Base-by-base conservation (phyloP, 371 early-diverging fungal genomes). In the Apophysomyces ossiformis region DNA sequence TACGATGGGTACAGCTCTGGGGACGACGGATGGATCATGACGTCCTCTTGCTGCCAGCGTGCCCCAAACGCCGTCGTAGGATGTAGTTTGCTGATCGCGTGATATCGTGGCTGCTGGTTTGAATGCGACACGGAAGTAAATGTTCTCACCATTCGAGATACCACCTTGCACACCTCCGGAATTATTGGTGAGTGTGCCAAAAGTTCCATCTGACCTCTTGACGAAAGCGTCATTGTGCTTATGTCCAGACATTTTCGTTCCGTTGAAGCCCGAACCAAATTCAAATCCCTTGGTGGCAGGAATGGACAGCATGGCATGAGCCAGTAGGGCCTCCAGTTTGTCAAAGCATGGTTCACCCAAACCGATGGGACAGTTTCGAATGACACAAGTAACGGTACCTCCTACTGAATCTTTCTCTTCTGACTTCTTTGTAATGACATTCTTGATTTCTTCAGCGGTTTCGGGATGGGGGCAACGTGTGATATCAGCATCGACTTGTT, bases 211-310 rank as follows among this genome's bases (percentile, higher is more conserved):
- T 18, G 73, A 71, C 67, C 79, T 86, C 18, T 76, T 76, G 16
- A 89, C 83, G 77, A 95, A 98, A n/a, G 92, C 81, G 69, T 98
- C 99, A 67, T 98, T 98, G 77, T 98, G 99, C 58, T 91, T 75
- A 73, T 90, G 90, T 37, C 99, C 99, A 1, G 89, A 83, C 72
- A 96, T 90, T 37, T 82, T 82, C 2, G 97, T 94, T 21, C 96
- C 99, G 11, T 82, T 84, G 74, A 96, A 94, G 7, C 99, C 99
- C 41, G 92, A 92, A 5, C 99, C 99, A 65, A 97, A 93, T 73
- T 98, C 99, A 74, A 98, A 98, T 5, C 95, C 96, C 75, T 98
- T 98, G 13, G 98, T 98, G 8, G 99, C 97, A 16, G 99, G 99
- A 61, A 98, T 96, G 32, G 96, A 96, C 63, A 98, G 79, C 99